Base-by-base conservation (phyloP, 371 early-diverging fungal species). In the Saksenaea oblongispora region DNA sequence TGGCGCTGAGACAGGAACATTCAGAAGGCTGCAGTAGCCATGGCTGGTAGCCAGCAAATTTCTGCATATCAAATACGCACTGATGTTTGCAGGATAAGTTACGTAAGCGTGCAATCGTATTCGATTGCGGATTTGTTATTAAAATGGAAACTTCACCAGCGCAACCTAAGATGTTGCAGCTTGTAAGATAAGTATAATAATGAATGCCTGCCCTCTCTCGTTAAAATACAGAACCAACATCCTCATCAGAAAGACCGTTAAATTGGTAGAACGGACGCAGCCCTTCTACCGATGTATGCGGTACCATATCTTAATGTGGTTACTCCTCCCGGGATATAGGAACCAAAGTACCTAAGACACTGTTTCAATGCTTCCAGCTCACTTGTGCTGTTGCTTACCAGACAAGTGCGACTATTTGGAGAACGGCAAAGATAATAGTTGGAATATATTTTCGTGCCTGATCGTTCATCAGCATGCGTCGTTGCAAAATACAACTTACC, bases 401-500 rank as follows among this genome's bases (percentile, higher is more conserved):
- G n/a, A 86, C 63, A 13, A 90, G 72, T 0, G 88, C 86, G 41
- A 87, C 61, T 11, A 86, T 71, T 68, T 90, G 89, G 51, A 86
- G 58, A 18, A 87, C 70, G 10, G 84, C 81, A 51, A 80, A 81
- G 7, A 88, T 69, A 34, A 90, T 81, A 0, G 89, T 86, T 37
- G 84, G 51, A 37, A 82, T 64, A 59, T 76, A 75, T 27, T 55
- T 78, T n/a, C 76, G 75, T n/a, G 65, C 62, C 86, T 86, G 70
- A 13, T 51, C 27, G n/a, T 2, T 8, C 31, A 58, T 17, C 31
- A 56, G 18, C 37, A 34, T n/a, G 35, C 28, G 14, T 11, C 15
- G 36, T 18, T 13, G 24, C 24, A 3, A 26, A 22, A 22, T 22
- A 22, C 8, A 27, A 80, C 76, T 70, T 85, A 89, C 85, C 31